These are phyloP conservation scores for Turritis glabra DNA, from an alignment of 345 rosid species.

Conservation along the genomic window DNA sequence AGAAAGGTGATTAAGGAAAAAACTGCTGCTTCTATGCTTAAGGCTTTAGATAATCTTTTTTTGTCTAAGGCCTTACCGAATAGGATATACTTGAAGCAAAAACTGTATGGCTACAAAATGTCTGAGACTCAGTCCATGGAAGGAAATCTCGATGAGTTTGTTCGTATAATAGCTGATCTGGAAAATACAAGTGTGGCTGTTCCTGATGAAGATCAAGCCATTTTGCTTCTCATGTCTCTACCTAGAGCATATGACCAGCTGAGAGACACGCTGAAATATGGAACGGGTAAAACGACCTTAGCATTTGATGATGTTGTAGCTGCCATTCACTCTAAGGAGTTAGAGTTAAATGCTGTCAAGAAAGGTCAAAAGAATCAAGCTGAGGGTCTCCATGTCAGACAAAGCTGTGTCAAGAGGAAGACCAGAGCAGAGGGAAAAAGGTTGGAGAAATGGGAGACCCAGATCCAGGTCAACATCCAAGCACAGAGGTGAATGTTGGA, in stretches of 20 bases:
- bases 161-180: neutral
- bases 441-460: too few species aligned
- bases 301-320: neutral
- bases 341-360: neutral
- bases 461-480: too few species aligned
- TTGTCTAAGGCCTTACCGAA: too few species aligned
- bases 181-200: neutral
- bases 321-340: neutral
- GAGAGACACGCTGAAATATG: neutral
- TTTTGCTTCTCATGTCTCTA: neutral
- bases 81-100: too few species aligned
- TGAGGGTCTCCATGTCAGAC: neutral
- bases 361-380: neutral
- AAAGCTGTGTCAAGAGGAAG: too few species aligned
- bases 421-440: too few species aligned
- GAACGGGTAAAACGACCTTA: accelerated
- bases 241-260: neutral
- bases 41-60: too few species aligned
- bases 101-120: too few species aligned
- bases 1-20: too few species aligned
- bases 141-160: neutral
- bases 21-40: too few species aligned
- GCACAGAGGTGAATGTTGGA: too few species aligned
- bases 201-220: neutral
- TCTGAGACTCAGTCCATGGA: too few species aligned